Conservation (phyloP, 148 eudicot species). For the Silene conica region DNA sequence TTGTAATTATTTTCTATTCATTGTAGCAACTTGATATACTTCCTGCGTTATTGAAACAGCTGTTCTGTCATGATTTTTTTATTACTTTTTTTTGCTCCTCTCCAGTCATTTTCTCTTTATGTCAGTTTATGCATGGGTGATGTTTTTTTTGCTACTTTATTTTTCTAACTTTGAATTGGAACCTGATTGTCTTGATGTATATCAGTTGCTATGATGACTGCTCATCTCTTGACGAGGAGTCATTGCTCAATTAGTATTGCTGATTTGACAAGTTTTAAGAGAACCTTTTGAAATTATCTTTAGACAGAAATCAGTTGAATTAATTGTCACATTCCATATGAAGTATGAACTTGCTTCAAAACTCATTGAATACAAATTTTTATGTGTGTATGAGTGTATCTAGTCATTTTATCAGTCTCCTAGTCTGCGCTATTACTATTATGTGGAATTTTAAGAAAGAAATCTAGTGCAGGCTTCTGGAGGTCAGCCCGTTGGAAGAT, state of each 20-base stretch:
- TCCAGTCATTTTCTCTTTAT: not conserved
- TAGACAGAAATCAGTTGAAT: not conserved
- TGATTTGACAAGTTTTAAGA: not conserved
- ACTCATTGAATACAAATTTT: not conserved
- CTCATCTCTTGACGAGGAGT: not conserved
- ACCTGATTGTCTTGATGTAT: not conserved
- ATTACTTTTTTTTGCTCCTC: not conserved
- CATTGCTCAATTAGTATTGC: not conserved
- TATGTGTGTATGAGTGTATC: not conserved
- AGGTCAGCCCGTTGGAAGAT: slow-evolving; percentile 64
- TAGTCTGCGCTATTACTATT: not conserved
- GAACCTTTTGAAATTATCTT: not conserved
- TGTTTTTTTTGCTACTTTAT: not conserved
- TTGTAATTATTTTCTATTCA: not conserved
- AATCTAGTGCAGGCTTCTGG: slow-evolving; percentile 62
- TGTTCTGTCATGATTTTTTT: not conserved
- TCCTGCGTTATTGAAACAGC: not conserved
- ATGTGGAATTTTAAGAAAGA: slow-evolving; percentile 1
- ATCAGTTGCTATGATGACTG: not conserved
- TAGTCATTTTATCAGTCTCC: not conserved
- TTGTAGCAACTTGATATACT: not conserved
- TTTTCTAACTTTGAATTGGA: not conserved
- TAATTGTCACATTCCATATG: not conserved
- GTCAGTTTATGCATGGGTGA: not conserved
- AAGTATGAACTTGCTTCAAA: not conserved